A percentile compares a stretch with the other conserved stretches of the same genome.
Evolutionary conservation across 371 early-diverging fungal genomes (phyloP).

Genomic region (Rhizopus delemar): DNA sequence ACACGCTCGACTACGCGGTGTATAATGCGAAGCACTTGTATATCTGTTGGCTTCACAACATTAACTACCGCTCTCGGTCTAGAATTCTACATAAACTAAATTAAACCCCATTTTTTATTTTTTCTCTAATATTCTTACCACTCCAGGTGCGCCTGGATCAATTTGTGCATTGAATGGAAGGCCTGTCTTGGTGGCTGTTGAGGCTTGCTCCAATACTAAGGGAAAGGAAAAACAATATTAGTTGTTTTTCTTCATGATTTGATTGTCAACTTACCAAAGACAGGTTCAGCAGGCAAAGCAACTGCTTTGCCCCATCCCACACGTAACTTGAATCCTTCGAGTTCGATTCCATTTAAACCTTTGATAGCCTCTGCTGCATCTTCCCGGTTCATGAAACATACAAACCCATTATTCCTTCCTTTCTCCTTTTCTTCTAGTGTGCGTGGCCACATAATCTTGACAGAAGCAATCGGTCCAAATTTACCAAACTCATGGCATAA

Average conservation of each 20-base stretch:
- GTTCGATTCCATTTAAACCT: conserved; percentile 70
- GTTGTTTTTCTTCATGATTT: neutral
- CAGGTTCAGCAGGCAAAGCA: conserved; percentile 74
- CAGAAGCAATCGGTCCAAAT: conserved; percentile 88
- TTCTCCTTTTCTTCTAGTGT: conserved; percentile 81
- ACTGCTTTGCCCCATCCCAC: conserved; percentile 93
- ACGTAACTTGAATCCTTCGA: conserved; percentile 66
- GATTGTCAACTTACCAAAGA: conserved; percentile 61
- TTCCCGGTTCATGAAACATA: conserved; percentile 84
- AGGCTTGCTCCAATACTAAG: conserved; percentile 40
- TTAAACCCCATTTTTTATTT: neutral
- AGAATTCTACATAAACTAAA: conserved; percentile 19
- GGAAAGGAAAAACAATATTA: neutral
- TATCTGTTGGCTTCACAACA: conserved; percentile 69
- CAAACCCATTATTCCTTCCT: conserved; percentile 83
- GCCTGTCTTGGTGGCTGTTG: conserved; percentile 44
- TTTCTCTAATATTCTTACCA: conserved; percentile 11
- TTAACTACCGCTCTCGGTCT: conserved; percentile 61
- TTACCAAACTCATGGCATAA: conserved; percentile 78
- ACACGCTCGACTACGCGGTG: conserved; percentile 88
- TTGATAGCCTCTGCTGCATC: conserved; percentile 76
- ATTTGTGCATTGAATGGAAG: conserved; percentile 75
- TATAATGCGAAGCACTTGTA: conserved; percentile 63
- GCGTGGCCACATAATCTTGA: conserved; percentile 96
- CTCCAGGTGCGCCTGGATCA: conserved; percentile 21